Evolutionary conservation across 2,329 filamentous ascomycete genomes (phyloP).

Genomic region (Diplodia corticola): DNA sequence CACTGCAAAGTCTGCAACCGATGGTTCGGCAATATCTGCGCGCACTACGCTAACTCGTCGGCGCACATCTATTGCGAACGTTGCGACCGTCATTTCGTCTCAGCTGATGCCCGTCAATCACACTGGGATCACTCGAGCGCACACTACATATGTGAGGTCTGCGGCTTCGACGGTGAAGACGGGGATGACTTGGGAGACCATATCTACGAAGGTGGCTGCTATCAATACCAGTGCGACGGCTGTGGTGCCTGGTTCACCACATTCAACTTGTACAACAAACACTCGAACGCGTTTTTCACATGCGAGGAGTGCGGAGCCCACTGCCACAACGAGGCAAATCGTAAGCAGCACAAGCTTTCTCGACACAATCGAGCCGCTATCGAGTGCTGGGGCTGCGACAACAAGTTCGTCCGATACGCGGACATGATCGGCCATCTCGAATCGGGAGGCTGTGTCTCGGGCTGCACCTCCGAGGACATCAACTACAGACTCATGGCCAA

Average conservation of each 20-base stretch:
- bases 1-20: background rate
- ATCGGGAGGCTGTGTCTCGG: conserved; percentile 1
- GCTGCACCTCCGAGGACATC: background rate
- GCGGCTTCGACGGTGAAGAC: conserved; percentile 4
- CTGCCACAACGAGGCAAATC: background rate
- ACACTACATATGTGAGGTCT: conserved; percentile 2
- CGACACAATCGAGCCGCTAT: background rate
- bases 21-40: conserved; percentile 1
- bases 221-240: background rate
- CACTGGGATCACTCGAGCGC: conserved; percentile 3
- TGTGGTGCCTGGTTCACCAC: background rate
- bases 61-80: conserved; percentile 6
- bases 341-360: background rate
- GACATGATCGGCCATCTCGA: conserved; percentile 14
- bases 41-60: background rate
- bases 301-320: conserved; percentile 3
- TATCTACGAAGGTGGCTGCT: background rate
- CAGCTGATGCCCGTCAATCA: background rate
- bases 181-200: background rate
- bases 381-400: conserved; percentile 10
- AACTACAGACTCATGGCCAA: background rate
- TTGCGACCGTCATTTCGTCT: conserved; percentile 1
- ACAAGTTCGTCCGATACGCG: background rate
- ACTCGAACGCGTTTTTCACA: background rate
- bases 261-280: background rate